Base-by-base conservation (phyloP, 2,329 filamentous ascomycete genomes). In the Chrysosphaeria jannelii region DNA sequence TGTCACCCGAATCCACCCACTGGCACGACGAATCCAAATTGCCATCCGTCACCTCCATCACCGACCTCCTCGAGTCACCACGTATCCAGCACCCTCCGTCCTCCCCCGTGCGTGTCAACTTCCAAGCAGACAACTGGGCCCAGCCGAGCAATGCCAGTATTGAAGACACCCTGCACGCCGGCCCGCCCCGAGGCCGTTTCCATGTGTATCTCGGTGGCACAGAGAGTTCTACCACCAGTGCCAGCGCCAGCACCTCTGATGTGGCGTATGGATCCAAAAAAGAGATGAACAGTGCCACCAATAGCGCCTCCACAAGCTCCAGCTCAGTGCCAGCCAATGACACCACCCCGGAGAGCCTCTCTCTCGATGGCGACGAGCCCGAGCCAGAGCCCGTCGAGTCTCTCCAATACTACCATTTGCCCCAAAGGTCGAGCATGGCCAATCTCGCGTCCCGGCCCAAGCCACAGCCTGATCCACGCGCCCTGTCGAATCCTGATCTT, bases 401-500 rank as follows among this genome's bases (percentile, higher is more conserved):
- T 30, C 50, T 66, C 25, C 59, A 66, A 35, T 66, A 68, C 32
- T 57, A 66, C 33, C 60, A 61, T 32, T 47, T 45, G 34, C 33
- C 50, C 30, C 36, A 43, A 10, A 26, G 21, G 12, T 13, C 27
- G 1, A 23, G 25, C 10, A 26, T 26, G 13, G 16, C 19, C 14
- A n/a, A 17, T 3, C 19, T 27, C 4, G n/a, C 21, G 10, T 20
- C 17, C 4, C 16, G 25, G 6, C 28, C 24, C 11, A 26, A 42
- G 44, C 13, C 44, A 47, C 27, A 43, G 42, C 23, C 54, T 42
- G 45, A 47, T 23, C 37, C 38, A n/a, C 45, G 46, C 25, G 44
- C 45, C 17, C 43, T 46, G 5, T 59, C 57, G 6, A 55, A 45
- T 23, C 50, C 54, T 2, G 56, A 61, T 26, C 39, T 57, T 20